Conservation (phyloP, 148 eudicot genomes). For the Cornus suecica region DNA sequence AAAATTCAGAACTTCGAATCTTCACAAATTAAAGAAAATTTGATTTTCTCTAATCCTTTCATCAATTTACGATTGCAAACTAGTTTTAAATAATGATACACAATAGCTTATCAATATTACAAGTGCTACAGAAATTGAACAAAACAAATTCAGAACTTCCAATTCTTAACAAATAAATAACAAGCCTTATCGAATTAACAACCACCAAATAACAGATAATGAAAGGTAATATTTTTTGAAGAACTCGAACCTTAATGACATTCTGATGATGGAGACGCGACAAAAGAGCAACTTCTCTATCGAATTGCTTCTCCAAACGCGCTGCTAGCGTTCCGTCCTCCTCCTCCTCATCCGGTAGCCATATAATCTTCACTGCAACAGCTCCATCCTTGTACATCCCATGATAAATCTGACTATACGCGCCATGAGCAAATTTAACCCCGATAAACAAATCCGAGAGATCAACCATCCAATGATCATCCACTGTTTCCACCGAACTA, state of each 20-base stretch:
- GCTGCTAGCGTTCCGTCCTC: conserved; percentile 52
- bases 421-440: conserved; percentile 82
- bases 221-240: too few species aligned
- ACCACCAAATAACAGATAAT: too few species aligned
- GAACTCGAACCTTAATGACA: conserved; percentile 93
- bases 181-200: too few species aligned
- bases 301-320: conserved; percentile 75
- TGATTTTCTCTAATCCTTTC: neutral
- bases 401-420: conserved; percentile 77
- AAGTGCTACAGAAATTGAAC: neutral
- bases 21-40: neutral
- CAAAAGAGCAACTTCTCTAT: conserved; percentile 68
- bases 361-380: conserved; percentile 82
- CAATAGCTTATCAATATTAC: neutral
- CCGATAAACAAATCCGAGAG: conserved; percentile 73
- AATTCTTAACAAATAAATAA: neutral
- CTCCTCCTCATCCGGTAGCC: conserved; percentile 82
- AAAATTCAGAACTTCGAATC: neutral
- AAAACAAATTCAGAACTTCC: neutral
- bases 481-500: conserved; percentile 64
- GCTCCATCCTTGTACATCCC: conserved; percentile 69
- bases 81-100: neutral
- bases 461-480: conserved; percentile 72
- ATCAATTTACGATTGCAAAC: neutral
- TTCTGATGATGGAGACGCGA: conserved; percentile 72